Percentiles rank a stretch among this genome's conserved stretches.
Conservation (phyloP, 1,284 basidiomycete genomes). For the Fomitopsis betulina region DNA sequence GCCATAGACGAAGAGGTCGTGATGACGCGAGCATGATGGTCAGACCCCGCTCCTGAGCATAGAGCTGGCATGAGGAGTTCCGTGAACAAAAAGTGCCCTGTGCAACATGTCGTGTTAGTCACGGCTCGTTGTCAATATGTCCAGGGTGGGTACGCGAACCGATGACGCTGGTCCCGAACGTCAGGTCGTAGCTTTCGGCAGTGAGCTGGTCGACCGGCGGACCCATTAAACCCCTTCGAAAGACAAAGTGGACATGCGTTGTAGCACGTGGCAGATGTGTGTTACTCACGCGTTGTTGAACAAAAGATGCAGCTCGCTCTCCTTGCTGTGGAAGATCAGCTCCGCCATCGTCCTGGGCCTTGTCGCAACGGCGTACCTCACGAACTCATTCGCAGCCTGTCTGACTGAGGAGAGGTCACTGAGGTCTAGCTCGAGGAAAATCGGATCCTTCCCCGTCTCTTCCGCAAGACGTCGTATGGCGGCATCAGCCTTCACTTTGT, state of each 20-base stretch:
- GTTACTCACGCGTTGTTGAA: constrained; percentile 47
- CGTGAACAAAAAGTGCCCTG: constrained; percentile 16
- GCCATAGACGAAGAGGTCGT: constrained; percentile 13
- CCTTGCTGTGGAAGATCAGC: too few species aligned
- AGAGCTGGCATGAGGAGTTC: constrained; percentile 15
- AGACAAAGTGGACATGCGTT: constrained; percentile 11
- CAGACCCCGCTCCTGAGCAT: constrained; percentile 9
- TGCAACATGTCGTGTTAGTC: too few species aligned
- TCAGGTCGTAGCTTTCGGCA: constrained; percentile 50
- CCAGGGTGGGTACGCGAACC: too few species aligned
- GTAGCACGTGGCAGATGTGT: constrained; percentile 30
- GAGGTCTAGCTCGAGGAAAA: constrained; percentile 48
- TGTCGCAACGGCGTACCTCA: too few species aligned
- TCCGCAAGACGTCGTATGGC: constrained; percentile 39
- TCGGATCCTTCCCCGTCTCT: constrained; percentile 31
- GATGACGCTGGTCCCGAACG: constrained; percentile 56
- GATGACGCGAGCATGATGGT: constrained; percentile 14
- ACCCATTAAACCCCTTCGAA: constrained; percentile 51
- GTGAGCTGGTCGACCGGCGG: constrained; percentile 39
- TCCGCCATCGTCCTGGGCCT: too few species aligned
- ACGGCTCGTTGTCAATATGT: too few species aligned
- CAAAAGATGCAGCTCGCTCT: constrained; percentile 41
- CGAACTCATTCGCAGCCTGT: constrained; percentile 35
- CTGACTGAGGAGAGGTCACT: constrained; percentile 40
- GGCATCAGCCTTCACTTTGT: constrained; percentile 32